phyloP scores from a whole-genome alignment of 2,329 filamentous ascomycete genomes.

The Hypocreales sp. region DNA sequence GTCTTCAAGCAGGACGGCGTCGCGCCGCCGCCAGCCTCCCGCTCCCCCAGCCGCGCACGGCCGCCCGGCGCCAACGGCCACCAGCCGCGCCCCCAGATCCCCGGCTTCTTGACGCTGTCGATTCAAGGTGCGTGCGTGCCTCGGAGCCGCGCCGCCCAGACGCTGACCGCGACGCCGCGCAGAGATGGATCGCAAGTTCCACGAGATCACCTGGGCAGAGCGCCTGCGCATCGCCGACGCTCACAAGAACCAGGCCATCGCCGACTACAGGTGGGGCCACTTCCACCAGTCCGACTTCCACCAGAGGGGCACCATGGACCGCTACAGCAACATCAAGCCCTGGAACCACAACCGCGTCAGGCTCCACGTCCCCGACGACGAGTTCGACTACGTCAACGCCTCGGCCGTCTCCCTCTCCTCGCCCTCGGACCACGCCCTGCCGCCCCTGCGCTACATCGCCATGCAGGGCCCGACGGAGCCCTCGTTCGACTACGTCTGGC shows the following conservation, averaged over 20 bases:
- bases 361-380: slow-evolving; percentile 58
- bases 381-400: slow-evolving; percentile 71
- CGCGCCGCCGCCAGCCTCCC: slow-evolving; percentile 5
- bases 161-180: slow-evolving; percentile 3
- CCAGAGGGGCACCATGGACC: slow-evolving; percentile 40
- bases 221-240: slow-evolving; percentile 28
- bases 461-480: slow-evolving; percentile 78
- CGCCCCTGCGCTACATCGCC: slow-evolving; percentile 59
- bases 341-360: slow-evolving; percentile 78
- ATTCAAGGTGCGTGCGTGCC: slow-evolving; percentile 15
- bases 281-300: slow-evolving; percentile 17
- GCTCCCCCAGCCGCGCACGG: slow-evolving; percentile 8
- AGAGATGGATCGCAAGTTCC: slow-evolving; percentile 36
- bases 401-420: slow-evolving; percentile 49
- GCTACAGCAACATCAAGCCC: slow-evolving; percentile 80
- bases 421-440: slow-evolving; percentile 18
- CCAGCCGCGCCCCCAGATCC: slow-evolving; percentile 14
- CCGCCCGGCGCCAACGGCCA: slow-evolving; percentile 1
- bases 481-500: slow-evolving; percentile 74
- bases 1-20: slow-evolving; percentile 21
- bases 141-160: not conserved
- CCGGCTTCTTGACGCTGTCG: slow-evolving; percentile 22
- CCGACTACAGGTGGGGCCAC: slow-evolving; percentile 17
- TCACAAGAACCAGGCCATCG: slow-evolving; percentile 16
- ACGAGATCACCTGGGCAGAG: slow-evolving; percentile 38